Evolutionary conservation across 768 basidiomycete species (phyloP).

Genomic region (Sutorius australiensis): DNA sequence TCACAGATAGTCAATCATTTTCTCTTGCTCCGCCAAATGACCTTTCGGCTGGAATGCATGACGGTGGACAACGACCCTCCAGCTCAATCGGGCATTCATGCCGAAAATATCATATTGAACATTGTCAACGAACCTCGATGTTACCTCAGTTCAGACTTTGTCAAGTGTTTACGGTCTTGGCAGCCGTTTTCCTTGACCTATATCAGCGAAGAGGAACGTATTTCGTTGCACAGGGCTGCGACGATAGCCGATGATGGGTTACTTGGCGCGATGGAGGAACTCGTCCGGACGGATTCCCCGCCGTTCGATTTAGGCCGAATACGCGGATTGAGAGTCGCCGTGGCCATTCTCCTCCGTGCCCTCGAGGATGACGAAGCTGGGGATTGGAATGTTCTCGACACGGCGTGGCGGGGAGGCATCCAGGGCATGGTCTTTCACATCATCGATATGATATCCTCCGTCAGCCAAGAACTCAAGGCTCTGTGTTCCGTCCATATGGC

Average conservation of each 20-base stretch:
- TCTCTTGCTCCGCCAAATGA: conserved; percentile 67
- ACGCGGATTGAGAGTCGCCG: conserved; percentile 59
- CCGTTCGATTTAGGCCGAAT: conserved; percentile 47
- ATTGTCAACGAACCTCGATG: conserved; percentile 59
- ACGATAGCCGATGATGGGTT: conserved; percentile 68
- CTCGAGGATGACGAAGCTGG: conserved; percentile 48
- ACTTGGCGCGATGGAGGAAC: conserved; percentile 57
- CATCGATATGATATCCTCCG: conserved; percentile 45
- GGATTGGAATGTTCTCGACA: conserved; percentile 52
- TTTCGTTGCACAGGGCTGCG: conserved; percentile 58
- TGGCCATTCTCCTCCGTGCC: conserved; percentile 54
- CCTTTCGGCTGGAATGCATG: conserved; percentile 69
- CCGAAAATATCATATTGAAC: conserved; percentile 63
- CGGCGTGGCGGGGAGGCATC: conserved; percentile 57
- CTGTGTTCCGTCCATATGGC: conserved; percentile 46
- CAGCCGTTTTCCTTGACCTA: conserved; percentile 57
- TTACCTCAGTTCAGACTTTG: conserved; percentile 55
- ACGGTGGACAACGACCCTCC: conserved; percentile 61
- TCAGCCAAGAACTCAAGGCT: conserved; percentile 50
- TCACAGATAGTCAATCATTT: conserved; percentile 72
- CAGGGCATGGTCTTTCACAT: conserved; percentile 58
- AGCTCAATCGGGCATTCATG: conserved; percentile 57
- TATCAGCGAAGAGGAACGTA: conserved; percentile 58
- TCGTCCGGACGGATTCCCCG: conserved; percentile 30
- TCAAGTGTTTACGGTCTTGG: conserved; percentile 56